A percentile compares a stretch with the other conserved stretches of the same genome.
Conservation (phyloP, 306 rosid genomes). For the Casuarina glauca region DNA sequence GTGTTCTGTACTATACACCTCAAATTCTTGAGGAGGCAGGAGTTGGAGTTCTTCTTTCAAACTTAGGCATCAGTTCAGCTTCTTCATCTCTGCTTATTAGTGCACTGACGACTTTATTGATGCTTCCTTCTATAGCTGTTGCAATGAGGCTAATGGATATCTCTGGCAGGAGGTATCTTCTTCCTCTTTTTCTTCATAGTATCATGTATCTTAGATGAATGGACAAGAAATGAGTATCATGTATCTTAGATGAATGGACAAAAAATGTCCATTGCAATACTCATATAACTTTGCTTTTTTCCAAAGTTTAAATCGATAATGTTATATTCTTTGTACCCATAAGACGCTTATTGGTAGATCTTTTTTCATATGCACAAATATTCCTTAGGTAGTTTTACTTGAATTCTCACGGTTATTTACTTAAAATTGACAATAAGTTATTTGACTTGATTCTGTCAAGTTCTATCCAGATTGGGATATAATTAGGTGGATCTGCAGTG, state of each 20-base stretch:
- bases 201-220: neutral
- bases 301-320: neutral
- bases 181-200: conserved; percentile 4
- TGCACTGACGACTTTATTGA: conserved; percentile 77
- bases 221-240: neutral
- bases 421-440: neutral
- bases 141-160: conserved; percentile 97
- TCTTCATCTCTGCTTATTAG: conserved; percentile 89
- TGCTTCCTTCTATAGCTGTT: conserved; percentile 95
- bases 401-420: neutral
- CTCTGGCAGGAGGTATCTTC: conserved; percentile 83
- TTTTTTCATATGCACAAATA: neutral
- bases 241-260: conserved; percentile 11
- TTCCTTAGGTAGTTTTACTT: neutral
- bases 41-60: conserved; percentile 83
- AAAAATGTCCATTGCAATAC: conserved; percentile 9
- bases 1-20: conserved; percentile 94
- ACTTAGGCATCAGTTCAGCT: conserved; percentile 71
- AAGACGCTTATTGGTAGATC: neutral
- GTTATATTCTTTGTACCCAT: neutral
- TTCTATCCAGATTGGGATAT: too few relatives aligned
- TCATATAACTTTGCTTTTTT: neutral
- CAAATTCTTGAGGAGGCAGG: conserved; percentile 98
- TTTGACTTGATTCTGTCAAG: neutral
- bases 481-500: neutral